A percentile compares a stretch with the other conserved stretches of the same genome.
These are phyloP conservation scores for Phanerochaete sordida DNA, from an alignment of 768 basidiomycete species.

Conservation along the genomic window DNA sequence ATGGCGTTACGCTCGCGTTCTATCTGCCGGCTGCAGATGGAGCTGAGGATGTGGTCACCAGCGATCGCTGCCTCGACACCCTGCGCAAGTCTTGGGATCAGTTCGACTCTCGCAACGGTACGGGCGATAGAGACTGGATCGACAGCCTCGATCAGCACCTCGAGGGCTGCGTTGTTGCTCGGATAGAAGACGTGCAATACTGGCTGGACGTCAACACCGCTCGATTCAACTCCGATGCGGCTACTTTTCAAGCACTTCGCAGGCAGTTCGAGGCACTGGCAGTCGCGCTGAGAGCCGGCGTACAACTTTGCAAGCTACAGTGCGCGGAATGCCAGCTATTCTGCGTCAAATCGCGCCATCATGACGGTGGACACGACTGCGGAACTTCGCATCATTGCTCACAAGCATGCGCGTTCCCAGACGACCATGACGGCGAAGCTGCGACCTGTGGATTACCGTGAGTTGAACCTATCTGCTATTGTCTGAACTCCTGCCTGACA, in stretches of 20 bases:
- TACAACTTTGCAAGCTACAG: slow-evolving; percentile 46
- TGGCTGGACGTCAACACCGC: slow-evolving; percentile 51
- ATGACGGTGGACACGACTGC: slow-evolving; percentile 48
- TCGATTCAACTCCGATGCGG: slow-evolving; percentile 41
- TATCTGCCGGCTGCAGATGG: slow-evolving; percentile 23
- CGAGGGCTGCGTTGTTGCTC: slow-evolving; percentile 33
- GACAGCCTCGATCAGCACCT: slow-evolving; percentile 36
- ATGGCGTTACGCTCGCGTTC: slow-evolving; percentile 35
- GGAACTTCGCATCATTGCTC: slow-evolving; percentile 45
- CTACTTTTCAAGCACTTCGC: slow-evolving; percentile 42
- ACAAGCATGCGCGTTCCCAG: slow-evolving; percentile 40
- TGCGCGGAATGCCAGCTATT: slow-evolving; percentile 46
- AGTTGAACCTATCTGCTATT: slow-evolving; percentile 20
- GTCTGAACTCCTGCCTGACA: slow-evolving; percentile 1
- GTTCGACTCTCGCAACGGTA: slow-evolving; percentile 30
- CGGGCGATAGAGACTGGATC: slow-evolving; percentile 42
- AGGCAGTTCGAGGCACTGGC: slow-evolving; percentile 38
- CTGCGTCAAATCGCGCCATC: slow-evolving; percentile 44
- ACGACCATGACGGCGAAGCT: slow-evolving; percentile 28
- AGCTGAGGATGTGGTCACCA: slow-evolving; percentile 8
- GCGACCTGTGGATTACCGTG: slow-evolving; percentile 46
- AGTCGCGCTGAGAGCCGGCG: slow-evolving; percentile 42
- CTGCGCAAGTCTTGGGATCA: slow-evolving; percentile 26
- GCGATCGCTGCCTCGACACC: slow-evolving; percentile 7
- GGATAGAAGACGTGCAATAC: slow-evolving; percentile 43